Base-by-base conservation (phyloP, 495 filamentous ascomycete species). In the Penicillium desertorum region DNA sequence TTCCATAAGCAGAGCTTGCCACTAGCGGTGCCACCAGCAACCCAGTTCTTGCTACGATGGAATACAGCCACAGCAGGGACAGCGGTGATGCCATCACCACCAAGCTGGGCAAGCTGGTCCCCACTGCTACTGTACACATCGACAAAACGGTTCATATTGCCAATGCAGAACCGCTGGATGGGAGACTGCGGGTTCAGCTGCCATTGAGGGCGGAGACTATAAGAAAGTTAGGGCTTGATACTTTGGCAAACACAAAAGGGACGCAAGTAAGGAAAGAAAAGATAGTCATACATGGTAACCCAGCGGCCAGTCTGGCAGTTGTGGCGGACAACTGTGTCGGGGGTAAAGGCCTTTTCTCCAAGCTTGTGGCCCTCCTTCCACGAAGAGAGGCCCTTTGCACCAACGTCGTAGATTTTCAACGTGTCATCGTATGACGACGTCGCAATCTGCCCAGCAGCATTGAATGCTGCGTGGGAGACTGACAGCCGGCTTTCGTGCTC, bases 71-170 rank as follows among this genome's bases (percentile, higher is more conserved):
- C 94, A 1, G 95, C 90, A 19, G 94, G 94, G 9, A 98, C 95
- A 20, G 94, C 93, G 12, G 89, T 96, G 58, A 98, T 95, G 3
- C 89, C 89, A 4, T 92, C 88, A 6, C 91, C 89, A 3, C 86
- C 89, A 7, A 98, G 77, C 75, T 98, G 93, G 4, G 90, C 95
- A 34, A 98, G 77, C 71, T 97, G 92, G 65, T 94, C 86, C 2
- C 94, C 94, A 32, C 83, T 77, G 10, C 80, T 75, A 12, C 85
- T 86, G 70, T 87, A 98, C 7, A 98, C 82, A 68, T 98, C 94
- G 3, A 98, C 89, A 60, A 96, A 97, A 19, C 94, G 85, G 68
- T 96, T 96, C 94, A 98, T 98, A 67, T 96, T 98, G 1, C 90
- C 95, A 57, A 98, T 93, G 44, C 86, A 91, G 71, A 98, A 90